Percentiles rank a stretch among this genome's conserved stretches.
These are phyloP conservation scores for Arachnopeziza araneosa DNA, from an alignment of 2,329 filamentous ascomycete genomes.

Conservation along the genomic window DNA sequence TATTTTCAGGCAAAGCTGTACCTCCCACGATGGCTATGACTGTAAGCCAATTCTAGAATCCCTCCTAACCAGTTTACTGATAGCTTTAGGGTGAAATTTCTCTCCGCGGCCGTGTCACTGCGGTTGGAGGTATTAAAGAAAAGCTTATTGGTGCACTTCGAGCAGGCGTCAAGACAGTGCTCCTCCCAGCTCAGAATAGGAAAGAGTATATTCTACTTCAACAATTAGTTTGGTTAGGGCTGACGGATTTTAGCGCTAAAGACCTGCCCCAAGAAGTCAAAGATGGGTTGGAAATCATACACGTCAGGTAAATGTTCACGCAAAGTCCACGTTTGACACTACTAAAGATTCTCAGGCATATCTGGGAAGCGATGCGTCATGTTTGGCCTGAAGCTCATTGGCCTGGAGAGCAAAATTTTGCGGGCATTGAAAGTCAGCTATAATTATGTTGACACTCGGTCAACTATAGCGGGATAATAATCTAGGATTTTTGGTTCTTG, in stretches of 20 bases:
- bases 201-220: constrained; percentile 56
- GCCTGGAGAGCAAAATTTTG: constrained; percentile 66
- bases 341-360: constrained; percentile 54
- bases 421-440: constrained; percentile 72
- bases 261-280: constrained; percentile 88
- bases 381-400: constrained; percentile 90
- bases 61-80: not conserved
- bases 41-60: constrained; percentile 38
- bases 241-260: constrained; percentile 46
- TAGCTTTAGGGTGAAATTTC: constrained; percentile 53
- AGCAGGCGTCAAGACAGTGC: constrained; percentile 89
- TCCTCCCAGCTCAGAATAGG: constrained; percentile 80
- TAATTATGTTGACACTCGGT: constrained; percentile 36
- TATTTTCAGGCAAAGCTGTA: constrained; percentile 81
- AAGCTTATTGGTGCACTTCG: constrained; percentile 92
- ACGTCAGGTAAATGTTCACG: constrained; percentile 64
- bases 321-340: not conserved
- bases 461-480: not conserved
- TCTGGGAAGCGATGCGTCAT: constrained; percentile 86
- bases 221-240: not conserved
- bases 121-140: constrained; percentile 97
- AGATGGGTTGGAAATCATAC: constrained; percentile 79
- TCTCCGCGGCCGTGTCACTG: constrained; percentile 82
- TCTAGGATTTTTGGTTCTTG: not conserved
- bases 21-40: constrained; percentile 96